Evolutionary conservation across 495 filamentous ascomycete genomes (phyloP).

Genomic region (Achaetomiella virescens): DNA sequence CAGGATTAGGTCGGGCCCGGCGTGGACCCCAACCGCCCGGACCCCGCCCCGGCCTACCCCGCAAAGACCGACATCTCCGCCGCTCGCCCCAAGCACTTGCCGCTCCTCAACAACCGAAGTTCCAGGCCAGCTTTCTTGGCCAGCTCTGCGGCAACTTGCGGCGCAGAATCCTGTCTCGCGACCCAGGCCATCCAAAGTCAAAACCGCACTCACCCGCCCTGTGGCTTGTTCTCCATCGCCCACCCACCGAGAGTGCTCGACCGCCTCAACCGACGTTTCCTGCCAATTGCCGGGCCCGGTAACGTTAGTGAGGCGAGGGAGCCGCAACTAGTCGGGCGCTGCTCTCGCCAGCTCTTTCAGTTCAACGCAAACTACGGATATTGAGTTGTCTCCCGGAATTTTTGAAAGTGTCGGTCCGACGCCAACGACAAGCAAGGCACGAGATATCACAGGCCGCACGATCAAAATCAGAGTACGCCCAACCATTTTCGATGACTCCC

Average conservation of each 20-base stretch:
- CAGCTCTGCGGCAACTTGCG: conserved; percentile 22
- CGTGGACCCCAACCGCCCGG: conserved; percentile 21
- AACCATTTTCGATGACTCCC: too few species aligned
- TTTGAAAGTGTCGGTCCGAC: too few species aligned
- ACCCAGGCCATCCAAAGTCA: background rate
- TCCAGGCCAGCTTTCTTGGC: conserved; percentile 18
- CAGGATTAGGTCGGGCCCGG: background rate
- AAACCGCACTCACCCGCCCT: background rate
- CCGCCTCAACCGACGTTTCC: too few species aligned
- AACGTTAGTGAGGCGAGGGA: too few species aligned
- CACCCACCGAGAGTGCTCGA: too few species aligned
- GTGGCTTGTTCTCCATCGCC: background rate
- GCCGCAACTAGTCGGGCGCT: background rate
- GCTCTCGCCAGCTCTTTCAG: background rate
- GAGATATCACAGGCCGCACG: too few species aligned
- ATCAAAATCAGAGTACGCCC: too few species aligned
- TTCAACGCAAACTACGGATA: background rate
- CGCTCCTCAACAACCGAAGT: conserved; percentile 11
- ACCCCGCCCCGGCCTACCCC: conserved; percentile 14
- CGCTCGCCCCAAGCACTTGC: background rate
- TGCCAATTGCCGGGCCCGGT: too few species aligned
- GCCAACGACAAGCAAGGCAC: too few species aligned
- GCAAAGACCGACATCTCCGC: conserved; percentile 6
- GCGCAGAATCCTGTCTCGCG: conserved; percentile 13
- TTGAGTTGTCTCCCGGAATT: background rate